Evolutionary conservation across 441 rosid genomes (phyloP).

Genomic region (Brassica balearica): DNA sequence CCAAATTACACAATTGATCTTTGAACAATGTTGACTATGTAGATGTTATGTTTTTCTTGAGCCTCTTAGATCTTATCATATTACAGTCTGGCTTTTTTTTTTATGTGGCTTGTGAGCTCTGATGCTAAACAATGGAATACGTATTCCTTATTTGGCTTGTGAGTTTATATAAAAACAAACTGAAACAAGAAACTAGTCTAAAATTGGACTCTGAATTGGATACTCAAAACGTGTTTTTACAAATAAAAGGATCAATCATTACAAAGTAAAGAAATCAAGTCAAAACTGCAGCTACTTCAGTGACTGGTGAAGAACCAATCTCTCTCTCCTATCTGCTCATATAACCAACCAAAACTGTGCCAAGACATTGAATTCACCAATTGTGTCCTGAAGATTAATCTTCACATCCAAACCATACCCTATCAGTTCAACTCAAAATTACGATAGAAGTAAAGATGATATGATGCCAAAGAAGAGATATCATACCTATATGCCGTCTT

Average conservation of each 20-base stretch:
- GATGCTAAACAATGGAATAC: not conserved
- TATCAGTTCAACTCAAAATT: slow-evolving; percentile 48
- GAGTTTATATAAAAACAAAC: slow-evolving; percentile 8
- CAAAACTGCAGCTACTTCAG: slow-evolving; percentile 29
- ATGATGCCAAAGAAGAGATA: slow-evolving; percentile 12
- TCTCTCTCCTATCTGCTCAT: slow-evolving; percentile 24
- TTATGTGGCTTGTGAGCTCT: slow-evolving; percentile 5
- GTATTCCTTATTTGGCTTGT: slow-evolving; percentile 18
- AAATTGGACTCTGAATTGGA: not conserved
- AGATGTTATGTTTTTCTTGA: not conserved
- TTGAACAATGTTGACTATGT: not conserved
- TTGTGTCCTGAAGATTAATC: slow-evolving; percentile 25
- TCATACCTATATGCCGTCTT: slow-evolving; percentile 57
- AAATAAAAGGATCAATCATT: slow-evolving; percentile 14
- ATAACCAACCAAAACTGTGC: slow-evolving; percentile 22
- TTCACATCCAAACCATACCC: slow-evolving; percentile 13
- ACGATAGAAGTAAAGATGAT: not conserved
- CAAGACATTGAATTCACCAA: slow-evolving; percentile 11
- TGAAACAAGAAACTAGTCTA: slow-evolving; percentile 9
- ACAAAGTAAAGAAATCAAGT: not conserved
- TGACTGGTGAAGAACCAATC: slow-evolving; percentile 4
- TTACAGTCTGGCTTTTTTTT: not conserved
- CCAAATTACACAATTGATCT: slow-evolving; percentile 9
- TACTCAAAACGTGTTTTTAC: slow-evolving; percentile 19
- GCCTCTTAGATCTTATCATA: not conserved